Conservation (phyloP, 2,329 filamentous ascomycete genomes). For the Sporothrix brasiliensis region DNA sequence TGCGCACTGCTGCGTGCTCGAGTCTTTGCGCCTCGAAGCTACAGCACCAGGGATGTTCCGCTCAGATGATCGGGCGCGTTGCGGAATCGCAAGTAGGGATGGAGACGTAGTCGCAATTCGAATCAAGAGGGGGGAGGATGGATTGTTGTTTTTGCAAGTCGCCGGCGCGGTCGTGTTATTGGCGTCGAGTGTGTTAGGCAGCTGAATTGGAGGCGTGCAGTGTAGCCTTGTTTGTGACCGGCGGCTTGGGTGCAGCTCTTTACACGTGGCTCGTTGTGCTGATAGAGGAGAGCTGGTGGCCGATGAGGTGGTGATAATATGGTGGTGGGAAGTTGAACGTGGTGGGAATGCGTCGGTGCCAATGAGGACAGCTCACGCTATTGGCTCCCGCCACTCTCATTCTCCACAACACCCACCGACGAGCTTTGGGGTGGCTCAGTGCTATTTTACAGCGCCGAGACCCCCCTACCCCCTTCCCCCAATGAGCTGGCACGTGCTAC, state of each 20-base stretch:
- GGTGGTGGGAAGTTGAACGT: not conserved
- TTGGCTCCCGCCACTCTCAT: not conserved
- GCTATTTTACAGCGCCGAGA: not conserved
- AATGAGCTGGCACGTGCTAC: constrained; percentile 12
- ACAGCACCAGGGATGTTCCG: not conserved
- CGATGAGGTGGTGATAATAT: constrained; percentile 9
- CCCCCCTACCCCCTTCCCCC: too few species aligned
- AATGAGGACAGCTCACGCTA: constrained; percentile 8
- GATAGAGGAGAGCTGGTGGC: constrained; percentile 19
- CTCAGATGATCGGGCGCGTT: not conserved
- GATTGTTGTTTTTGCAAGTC: not conserved
- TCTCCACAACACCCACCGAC: not conserved
- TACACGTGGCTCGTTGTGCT: constrained; percentile 11
- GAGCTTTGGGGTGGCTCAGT: not conserved
- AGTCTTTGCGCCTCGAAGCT: not conserved
- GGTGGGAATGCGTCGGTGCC: constrained; percentile 23
- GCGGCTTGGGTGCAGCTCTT: constrained; percentile 1
- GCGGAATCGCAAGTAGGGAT: constrained; percentile 5
- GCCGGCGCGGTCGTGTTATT: not conserved
- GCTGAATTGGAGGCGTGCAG: not conserved
- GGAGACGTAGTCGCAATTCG: not conserved
- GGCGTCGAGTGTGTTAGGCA: not conserved
- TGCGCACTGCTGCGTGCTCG: not conserved
- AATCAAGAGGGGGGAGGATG: not conserved
- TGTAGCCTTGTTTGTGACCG: constrained; percentile 2